Conservation (phyloP, 805 yeast genomes). For the Saccharomyces mikatae region DNA sequence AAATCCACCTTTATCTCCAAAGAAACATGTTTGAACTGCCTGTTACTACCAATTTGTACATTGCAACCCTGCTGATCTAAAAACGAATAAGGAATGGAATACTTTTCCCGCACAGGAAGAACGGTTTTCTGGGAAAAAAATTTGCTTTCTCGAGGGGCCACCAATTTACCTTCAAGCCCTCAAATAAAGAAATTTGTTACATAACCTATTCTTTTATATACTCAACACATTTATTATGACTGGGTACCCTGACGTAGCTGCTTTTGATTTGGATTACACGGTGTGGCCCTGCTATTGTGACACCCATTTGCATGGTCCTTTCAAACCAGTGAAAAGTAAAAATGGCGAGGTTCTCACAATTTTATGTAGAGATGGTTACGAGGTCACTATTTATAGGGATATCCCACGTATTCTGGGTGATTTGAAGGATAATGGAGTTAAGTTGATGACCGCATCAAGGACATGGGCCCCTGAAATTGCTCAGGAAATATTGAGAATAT, state of each 20-base stretch:
- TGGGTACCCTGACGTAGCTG: constrained; percentile 30
- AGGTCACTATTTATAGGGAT: constrained; percentile 54
- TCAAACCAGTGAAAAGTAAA: constrained; percentile 18
- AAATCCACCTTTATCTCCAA: too few relatives aligned
- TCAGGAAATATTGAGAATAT: constrained; percentile 44
- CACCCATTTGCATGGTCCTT: constrained; percentile 30
- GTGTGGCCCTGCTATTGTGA: constrained; percentile 35
- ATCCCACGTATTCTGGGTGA: constrained; percentile 56
- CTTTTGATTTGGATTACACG: constrained; percentile 32
- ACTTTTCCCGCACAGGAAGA: background rate
- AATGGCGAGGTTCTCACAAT: constrained; percentile 27
- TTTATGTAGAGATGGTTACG: constrained; percentile 38
- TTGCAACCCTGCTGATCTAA: too few relatives aligned
- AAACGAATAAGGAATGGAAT: background rate
- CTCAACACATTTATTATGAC: constrained; percentile 1
- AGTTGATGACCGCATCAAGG: constrained; percentile 65
- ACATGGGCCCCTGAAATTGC: constrained; percentile 80
- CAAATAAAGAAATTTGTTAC: background rate
- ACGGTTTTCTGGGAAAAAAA: background rate
- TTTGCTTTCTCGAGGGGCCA: background rate
- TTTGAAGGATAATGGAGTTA: constrained; percentile 40
- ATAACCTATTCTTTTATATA: too few relatives aligned
- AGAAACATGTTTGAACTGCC: too few relatives aligned
- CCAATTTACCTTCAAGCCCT: background rate
- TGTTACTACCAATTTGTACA: too few relatives aligned